Conservation (phyloP, 78 protist species). For the Dictyostelium capitatum region DNA sequence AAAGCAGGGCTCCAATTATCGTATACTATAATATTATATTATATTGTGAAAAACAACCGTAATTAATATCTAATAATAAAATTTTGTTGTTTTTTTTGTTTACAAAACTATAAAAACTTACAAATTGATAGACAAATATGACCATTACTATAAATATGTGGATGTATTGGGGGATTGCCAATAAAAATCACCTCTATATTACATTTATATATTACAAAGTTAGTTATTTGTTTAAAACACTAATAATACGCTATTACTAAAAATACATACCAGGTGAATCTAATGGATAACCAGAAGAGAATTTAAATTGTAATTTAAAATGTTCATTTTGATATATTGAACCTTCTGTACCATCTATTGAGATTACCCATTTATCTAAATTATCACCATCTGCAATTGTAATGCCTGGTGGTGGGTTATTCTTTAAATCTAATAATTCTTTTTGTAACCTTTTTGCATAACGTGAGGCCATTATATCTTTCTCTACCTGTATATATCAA, state of each 20-base stretch:
- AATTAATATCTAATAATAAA: not conserved
- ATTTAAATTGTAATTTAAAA: constrained; percentile 75
- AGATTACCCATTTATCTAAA: constrained; percentile 68
- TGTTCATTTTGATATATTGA: constrained; percentile 65
- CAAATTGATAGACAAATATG: constrained; percentile 89
- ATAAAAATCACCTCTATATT: constrained; percentile 81
- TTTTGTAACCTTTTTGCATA: constrained; percentile 72
- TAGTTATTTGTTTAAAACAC: not conserved
- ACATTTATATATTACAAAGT: not conserved
- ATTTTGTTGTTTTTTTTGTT: too few relatives aligned
- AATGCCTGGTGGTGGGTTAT: constrained; percentile 63
- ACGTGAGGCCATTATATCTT: constrained; percentile 1
- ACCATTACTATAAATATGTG: constrained; percentile 90
- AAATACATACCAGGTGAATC: constrained; percentile 70
- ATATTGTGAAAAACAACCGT: too few relatives aligned
- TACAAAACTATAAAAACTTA: constrained; percentile 5
- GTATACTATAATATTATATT: constrained; percentile 66
- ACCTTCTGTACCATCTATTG: constrained; percentile 40
- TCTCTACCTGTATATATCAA: not conserved
- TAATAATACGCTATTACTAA: not conserved
- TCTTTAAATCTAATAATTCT: constrained; percentile 65
- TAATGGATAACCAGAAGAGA: constrained; percentile 70
- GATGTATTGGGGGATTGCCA: constrained; percentile 80
- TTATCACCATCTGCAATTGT: constrained; percentile 27
- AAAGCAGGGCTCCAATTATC: constrained; percentile 89